Evolutionary conservation across 495 filamentous ascomycete species (phyloP), one percentile per base, ranked within the genome.

Genomic region (Chaetomium cochliodes): DNA sequence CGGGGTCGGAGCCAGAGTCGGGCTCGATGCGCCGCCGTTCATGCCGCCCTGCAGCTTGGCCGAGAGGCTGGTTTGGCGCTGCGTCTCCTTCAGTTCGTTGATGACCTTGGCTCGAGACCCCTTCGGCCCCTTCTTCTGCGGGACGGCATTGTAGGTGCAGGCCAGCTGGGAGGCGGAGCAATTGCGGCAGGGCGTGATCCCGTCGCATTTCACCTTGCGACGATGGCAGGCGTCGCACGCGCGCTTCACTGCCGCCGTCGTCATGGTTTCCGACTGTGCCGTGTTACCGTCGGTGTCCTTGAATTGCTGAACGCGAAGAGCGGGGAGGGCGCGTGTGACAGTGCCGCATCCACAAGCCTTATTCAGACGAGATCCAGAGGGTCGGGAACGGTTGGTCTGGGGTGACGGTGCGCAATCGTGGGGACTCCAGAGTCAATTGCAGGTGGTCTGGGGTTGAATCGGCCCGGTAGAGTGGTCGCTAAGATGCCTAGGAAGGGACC

Each of bases 51-150:
- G 81, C 25, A 80, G 72, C 69, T 81, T 82, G 67, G 76, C 74
- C n/a, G 79, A 78, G 44, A 83, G 79, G 66, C 82, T 88, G 20
- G 82, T 82, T 66, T 88, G 84, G 66, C 80, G 79, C 65, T 90
- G 86, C 15, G 78, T 89, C 72, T 88, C 85, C 66, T 87, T 82
- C 41, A 92, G 77, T 72, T 92, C 88, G 65, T 84, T 89, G 70
- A 96, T 91, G 57, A 93, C 87, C 77, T 92, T 93, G 47, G 91
- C 90, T 59, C 90, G 79, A 68, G 85, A 88, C 62, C 90, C 90
- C 75, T 93, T 93, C 39, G 90, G 90, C 0, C 91, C 91, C 76
- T 93, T 92, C 78, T 92, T 93, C 77, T 91, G 90, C 0, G 89
- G 90, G 52, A 92, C 86, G n/a, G 88, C 84, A 78, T 91, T 87